Evolutionary conservation across 106 monocot genomes (phyloP), one percentile per base, ranked within the genome.

Genomic region (Agapanthus africanus): DNA sequence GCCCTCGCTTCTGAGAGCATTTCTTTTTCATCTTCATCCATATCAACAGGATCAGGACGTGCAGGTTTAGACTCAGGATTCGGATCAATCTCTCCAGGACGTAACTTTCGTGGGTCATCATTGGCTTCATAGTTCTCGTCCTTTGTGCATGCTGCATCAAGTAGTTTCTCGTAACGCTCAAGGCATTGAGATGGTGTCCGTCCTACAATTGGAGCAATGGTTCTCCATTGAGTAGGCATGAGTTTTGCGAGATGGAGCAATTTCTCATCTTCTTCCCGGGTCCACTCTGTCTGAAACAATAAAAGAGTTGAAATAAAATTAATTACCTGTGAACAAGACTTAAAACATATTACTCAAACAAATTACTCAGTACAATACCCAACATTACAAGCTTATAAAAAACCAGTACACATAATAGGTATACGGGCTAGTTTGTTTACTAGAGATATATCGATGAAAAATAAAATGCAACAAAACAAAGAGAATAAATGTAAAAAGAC

Each of bases 201-300:
- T 13, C 97, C 97, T 32, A 97, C 97, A 73, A 97, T 97, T 28
- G 97, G 97, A 44, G 97, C 97, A 75, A 97, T 97, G 61, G 97
- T 97, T 66, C 97, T 86, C 97, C 97, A 97, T n/a, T 97, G 97
- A 19, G 97, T 97, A 33, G 97, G 97, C 97, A 97, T 97, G 54
- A 97, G 97, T 74, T 89, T 91, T 40, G 97, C 97, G 65, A 97
- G 92, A 79, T 97, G 97, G 5, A 97, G 89, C 63, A 97, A 40
- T 32, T 97, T 97, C 75, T 97, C 97, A 75, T 97, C 97, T 74
- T 97, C 97, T 80, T 97, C 97, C 42, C 97, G 81, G 14, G 97
- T 97, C 97, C 97, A 97, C 73, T 97, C 97, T 22, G 97, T 97
- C 94, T 94, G 79, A 32, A 33, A 1, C 13, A 33, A 39, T 38